Percentiles rank a stretch among this genome's conserved stretches.
Evolutionary conservation across 805 yeast species (phyloP).

Genomic region (Millerago galiae): DNA sequence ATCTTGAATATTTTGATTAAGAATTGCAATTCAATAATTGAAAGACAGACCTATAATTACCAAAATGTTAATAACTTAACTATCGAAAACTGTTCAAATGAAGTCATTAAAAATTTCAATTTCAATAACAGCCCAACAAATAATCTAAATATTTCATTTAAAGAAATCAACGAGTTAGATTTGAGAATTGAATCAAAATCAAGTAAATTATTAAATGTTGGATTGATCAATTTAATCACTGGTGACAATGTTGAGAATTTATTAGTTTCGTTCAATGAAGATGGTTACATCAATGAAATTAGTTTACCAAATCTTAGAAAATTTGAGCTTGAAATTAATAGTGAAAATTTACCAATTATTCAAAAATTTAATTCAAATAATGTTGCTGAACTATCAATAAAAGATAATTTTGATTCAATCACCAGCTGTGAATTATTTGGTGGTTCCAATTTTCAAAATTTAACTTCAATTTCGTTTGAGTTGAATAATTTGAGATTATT

Average conservation of each 20-base stretch:
- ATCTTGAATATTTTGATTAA: background rate
- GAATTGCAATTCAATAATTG: background rate
- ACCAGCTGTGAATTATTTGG: too few relatives aligned
- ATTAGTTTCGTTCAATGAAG: too few relatives aligned
- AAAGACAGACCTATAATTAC: background rate
- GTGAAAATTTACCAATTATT: background rate
- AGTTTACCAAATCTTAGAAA: background rate
- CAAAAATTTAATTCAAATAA: background rate
- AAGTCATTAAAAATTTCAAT: conserved; percentile 1
- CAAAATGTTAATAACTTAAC: background rate
- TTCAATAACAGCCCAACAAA: background rate
- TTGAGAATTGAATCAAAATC: background rate
- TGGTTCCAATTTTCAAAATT: background rate
- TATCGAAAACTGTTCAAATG: background rate
- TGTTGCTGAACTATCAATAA: background rate
- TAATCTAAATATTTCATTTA: background rate
- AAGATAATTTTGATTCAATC: background rate
- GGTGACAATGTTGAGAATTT: too few relatives aligned
- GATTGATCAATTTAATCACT: background rate
- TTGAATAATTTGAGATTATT: background rate
- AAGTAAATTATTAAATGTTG: background rate
- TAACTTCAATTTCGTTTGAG: background rate
- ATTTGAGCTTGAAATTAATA: background rate
- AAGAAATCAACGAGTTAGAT: too few relatives aligned
- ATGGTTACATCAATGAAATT: background rate